These are phyloP conservation scores for Mucor piriformis DNA, from an alignment of 371 early-diverging fungal species.

Conservation along the genomic window DNA sequence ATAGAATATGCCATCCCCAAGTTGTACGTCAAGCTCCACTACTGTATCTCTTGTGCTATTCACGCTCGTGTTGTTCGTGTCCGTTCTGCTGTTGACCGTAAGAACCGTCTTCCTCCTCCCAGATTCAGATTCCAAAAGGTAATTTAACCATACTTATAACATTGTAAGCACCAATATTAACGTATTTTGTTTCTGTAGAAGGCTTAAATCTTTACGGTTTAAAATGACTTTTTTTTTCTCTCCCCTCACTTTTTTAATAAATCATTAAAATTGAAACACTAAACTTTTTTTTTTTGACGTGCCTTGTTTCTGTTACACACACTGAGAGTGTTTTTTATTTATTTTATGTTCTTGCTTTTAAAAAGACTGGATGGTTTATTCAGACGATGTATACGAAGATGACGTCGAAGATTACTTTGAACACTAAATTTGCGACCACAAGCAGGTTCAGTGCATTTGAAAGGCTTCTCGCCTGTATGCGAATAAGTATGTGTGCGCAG, in stretches of 20 bases:
- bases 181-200: constrained; percentile 1
- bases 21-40: constrained; percentile 96
- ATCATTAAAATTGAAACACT: constrained; percentile 3
- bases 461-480: constrained; percentile 80
- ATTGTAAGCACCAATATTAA: not conserved
- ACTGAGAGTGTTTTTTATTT: not conserved
- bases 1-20: constrained; percentile 95
- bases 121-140: constrained; percentile 80
- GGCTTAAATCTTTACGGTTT: constrained; percentile 9
- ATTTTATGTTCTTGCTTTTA: constrained; percentile 10
- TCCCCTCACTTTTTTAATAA: not conserved
- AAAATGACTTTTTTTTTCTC: constrained; percentile 2
- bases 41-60: constrained; percentile 99
- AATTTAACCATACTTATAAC: not conserved
- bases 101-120: constrained; percentile 93
- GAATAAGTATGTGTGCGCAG: constrained; percentile 68
- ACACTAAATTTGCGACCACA: constrained; percentile 77
- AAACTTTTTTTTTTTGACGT: not conserved
- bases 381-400: constrained; percentile 51
- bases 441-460: constrained; percentile 59
- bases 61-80: constrained; percentile 98
- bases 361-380: constrained; percentile 18
- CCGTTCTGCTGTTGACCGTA: constrained; percentile 88
- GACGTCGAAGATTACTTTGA: constrained; percentile 74
- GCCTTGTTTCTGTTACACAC: not conserved